A percentile compares a stretch with the other conserved stretches of the same genome.
Evolutionary conservation across 169 alveolate genomes (phyloP).

Genomic region (Cryptosporidium muris): DNA sequence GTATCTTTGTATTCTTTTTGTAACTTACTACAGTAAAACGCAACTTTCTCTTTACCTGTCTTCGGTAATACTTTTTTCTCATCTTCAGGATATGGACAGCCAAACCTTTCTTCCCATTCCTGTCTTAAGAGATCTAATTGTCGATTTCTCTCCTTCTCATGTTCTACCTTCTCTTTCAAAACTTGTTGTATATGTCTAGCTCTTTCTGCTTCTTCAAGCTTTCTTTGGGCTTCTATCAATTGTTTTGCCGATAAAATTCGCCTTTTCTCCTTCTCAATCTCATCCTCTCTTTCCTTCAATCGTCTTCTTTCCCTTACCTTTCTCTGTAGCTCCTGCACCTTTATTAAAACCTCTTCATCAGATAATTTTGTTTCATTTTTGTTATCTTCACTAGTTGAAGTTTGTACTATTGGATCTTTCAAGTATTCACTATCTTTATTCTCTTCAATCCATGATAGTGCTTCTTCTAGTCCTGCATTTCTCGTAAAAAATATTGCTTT

Average conservation of each 20-base stretch:
- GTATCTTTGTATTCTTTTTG: constrained; percentile 71
- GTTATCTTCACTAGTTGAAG: constrained; percentile 22
- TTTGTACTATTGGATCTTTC: constrained; percentile 62
- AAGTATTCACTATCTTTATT: constrained; percentile 44
- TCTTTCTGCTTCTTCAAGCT: constrained; percentile 75
- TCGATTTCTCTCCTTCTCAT: constrained; percentile 75
- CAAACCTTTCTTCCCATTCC: constrained; percentile 77
- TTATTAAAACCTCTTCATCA: constrained; percentile 74
- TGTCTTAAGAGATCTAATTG: constrained; percentile 73
- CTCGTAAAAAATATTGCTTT: constrained; percentile 70
- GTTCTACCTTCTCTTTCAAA: constrained; percentile 75
- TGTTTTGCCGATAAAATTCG: constrained; percentile 74
- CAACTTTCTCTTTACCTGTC: constrained; percentile 72
- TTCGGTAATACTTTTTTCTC: constrained; percentile 19
- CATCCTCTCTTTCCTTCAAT: constrained; percentile 76
- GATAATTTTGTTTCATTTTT: constrained; percentile 34
- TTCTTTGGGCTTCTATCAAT: constrained; percentile 75
- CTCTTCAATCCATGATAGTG: constrained; percentile 73
- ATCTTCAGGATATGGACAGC: constrained; percentile 72
- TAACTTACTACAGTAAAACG: constrained; percentile 75
- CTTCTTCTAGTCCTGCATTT: constrained; percentile 67
- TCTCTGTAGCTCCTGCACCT: constrained; percentile 74
- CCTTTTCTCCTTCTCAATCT: constrained; percentile 74
- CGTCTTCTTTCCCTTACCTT: constrained; percentile 72
- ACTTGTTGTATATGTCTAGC: constrained; percentile 67